These are phyloP conservation scores for Talaromyces ruber DNA, from an alignment of 495 filamentous ascomycete species.

Conservation along the genomic window DNA sequence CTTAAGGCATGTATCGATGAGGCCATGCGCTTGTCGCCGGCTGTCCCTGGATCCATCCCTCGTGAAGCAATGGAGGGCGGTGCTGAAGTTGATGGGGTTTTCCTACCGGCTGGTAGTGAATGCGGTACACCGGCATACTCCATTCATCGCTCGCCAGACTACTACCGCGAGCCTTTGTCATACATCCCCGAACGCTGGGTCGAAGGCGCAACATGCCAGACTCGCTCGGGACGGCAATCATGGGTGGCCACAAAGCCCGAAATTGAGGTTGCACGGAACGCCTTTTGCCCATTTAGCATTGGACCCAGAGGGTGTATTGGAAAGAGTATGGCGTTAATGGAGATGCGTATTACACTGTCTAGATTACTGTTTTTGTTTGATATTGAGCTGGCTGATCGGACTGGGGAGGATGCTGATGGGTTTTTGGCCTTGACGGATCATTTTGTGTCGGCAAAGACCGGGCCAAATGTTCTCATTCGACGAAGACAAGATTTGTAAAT, in stretches of 20 bases:
- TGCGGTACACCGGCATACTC: slow-evolving; percentile 46
- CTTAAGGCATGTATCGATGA: slow-evolving; percentile 58
- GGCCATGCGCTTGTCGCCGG: slow-evolving; percentile 53
- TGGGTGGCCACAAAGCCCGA: slow-evolving; percentile 29
- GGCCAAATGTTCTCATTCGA: slow-evolving; percentile 33
- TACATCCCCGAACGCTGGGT: slow-evolving; percentile 51
- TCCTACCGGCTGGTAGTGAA: slow-evolving; percentile 42
- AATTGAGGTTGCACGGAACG: slow-evolving; percentile 30
- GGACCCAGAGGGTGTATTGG: slow-evolving; percentile 51
- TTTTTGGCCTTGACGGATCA: slow-evolving; percentile 39
- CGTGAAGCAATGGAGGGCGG: slow-evolving; percentile 51
- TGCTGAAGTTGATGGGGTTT: slow-evolving; percentile 41
- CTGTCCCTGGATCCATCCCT: slow-evolving; percentile 47
- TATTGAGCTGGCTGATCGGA: slow-evolving; percentile 29
- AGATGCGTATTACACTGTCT: slow-evolving; percentile 43
- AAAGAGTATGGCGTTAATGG: slow-evolving; percentile 48
- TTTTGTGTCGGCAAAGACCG: slow-evolving; percentile 37
- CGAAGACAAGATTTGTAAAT: slow-evolving; percentile 4
- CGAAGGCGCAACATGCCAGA: slow-evolving; percentile 24
- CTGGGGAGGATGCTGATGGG: slow-evolving; percentile 30
- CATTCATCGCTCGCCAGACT: slow-evolving; percentile 46
- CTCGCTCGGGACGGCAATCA: not conserved
- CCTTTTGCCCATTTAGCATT: slow-evolving; percentile 50
- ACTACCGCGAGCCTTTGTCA: slow-evolving; percentile 41
- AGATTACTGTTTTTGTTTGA: slow-evolving; percentile 40